Conservation (phyloP, 2,329 filamentous ascomycete species). For the Emmonsiellopsis sp. region DNA sequence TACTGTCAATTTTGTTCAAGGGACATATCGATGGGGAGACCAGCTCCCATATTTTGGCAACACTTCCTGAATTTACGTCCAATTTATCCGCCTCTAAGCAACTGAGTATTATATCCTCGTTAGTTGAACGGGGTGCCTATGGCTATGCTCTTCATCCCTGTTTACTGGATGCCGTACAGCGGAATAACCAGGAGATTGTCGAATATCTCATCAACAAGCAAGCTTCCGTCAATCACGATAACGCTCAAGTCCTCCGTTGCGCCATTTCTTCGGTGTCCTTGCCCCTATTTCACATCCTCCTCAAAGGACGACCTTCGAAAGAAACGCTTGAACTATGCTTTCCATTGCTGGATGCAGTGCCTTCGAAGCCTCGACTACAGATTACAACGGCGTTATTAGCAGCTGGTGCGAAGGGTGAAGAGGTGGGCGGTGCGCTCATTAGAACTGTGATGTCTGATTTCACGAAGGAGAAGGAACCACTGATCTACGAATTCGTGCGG, state of each 20-base stretch:
- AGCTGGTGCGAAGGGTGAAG: constrained; percentile 11
- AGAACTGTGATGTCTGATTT: constrained; percentile 4
- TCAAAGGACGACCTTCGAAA: constrained; percentile 10
- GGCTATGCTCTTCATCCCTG: constrained; percentile 13
- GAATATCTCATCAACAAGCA: constrained; percentile 14
- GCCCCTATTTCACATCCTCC: constrained; percentile 10
- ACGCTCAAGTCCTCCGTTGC: constrained; percentile 12
- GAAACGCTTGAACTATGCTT: constrained; percentile 9
- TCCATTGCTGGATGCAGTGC: constrained; percentile 4
- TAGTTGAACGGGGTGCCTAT: constrained; percentile 11
- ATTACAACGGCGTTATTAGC: constrained; percentile 7
- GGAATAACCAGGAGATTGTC: constrained; percentile 14
- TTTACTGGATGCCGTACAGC: constrained; percentile 13
- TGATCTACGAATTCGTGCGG: constrained; percentile 10
- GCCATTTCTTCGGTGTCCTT: constrained; percentile 10
- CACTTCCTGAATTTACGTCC: constrained; percentile 5
- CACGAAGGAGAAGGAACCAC: constrained; percentile 6
- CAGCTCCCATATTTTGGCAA: constrained; percentile 35
- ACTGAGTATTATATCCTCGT: constrained; percentile 11
- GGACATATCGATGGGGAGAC: constrained; percentile 35
- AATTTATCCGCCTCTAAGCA: constrained; percentile 9
- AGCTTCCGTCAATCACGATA: constrained; percentile 17
- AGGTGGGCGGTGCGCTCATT: constrained; percentile 6
- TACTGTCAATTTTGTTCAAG: constrained; percentile 41
- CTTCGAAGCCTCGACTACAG: constrained; percentile 4